Base-by-base conservation (phyloP, 345 rosid genomes). In the Cochlearia excelsa region DNA sequence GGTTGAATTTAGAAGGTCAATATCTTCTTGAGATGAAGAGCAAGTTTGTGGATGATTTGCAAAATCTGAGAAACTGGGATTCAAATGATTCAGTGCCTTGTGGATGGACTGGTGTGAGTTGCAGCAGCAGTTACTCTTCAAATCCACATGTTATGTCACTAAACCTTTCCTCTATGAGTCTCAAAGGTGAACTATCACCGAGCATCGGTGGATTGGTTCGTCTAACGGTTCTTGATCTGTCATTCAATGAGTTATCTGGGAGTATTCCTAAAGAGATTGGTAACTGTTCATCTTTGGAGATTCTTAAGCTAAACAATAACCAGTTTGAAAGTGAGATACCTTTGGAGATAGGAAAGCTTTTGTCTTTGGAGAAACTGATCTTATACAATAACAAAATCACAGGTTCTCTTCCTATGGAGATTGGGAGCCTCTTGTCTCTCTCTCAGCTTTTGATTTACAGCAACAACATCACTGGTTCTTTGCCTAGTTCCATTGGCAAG, bases 51-150 rank as follows among this genome's bases (percentile, higher is more conserved):
- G 96, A 81, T 76, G 54, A 65, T 1, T 51, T 60, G 65, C 63
- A 77, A 30, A 53, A 64, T 72, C 58, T 91, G 55, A 62, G 49
- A 48, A 74, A 74, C 63, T 91, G 98, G 98, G 72, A 84, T 46
- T 71, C 80, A 27, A 71, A 62, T 71, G 88, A 82, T 81, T 53
- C 85, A 56, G 79, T 74, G 26, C 96, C 98, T 51, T 91, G 98
- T 78, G 66, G 74, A 52, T 91, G 98, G 98, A 65, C 7, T 1
- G 95, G 95, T 40, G 96, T 91, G 63, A 74, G 63, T 9, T 91
- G 98, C 73, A 72, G 75, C 46, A 37, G 98, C 73, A 72, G 75
- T 44, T 33, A 28, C 4, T 61, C 62, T 69, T 62, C 66, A 34
- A 66, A 47, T 52, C 81, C 82, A 34, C 78, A 74, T 26, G 96